These are phyloP conservation scores for Blastomyces parvus DNA, from an alignment of 2,329 filamentous ascomycete species.

Conservation along the genomic window DNA sequence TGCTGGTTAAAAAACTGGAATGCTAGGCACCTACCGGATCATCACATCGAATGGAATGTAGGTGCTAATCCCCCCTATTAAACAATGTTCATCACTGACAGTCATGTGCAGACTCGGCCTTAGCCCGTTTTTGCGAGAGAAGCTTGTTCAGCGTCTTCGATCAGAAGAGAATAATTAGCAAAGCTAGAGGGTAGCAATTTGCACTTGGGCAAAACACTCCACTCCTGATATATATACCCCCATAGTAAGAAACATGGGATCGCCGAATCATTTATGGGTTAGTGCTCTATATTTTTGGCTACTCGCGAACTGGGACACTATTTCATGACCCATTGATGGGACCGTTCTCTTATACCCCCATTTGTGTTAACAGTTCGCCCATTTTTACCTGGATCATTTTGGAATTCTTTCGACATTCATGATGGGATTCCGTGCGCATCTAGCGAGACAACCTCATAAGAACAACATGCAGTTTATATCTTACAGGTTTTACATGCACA, in stretches of 20 bases:
- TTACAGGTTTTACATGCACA: background rate
- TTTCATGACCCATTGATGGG: background rate
- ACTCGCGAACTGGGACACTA: background rate
- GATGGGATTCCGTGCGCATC: background rate
- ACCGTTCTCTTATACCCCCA: background rate
- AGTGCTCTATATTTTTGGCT: background rate
- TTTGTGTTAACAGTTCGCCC: background rate
- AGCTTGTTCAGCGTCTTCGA: slow-evolving; percentile 40
- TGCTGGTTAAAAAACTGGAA: background rate
- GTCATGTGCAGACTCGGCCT: slow-evolving; percentile 33
- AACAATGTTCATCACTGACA: background rate
- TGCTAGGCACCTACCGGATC: slow-evolving; percentile 47
- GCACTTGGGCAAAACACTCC: background rate
- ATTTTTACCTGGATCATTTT: background rate
- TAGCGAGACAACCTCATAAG: background rate
- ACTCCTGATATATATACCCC: background rate
- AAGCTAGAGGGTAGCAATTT: slow-evolving; percentile 12
- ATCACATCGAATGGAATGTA: slow-evolving; percentile 52
- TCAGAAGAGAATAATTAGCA: slow-evolving; percentile 24
- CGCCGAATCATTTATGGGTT: background rate
- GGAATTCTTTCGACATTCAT: background rate
- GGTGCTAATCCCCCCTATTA: slow-evolving; percentile 20
- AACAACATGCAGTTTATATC: background rate
- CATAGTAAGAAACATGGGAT: background rate
- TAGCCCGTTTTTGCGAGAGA: slow-evolving; percentile 42